phyloP scores from a whole-genome alignment of 1,284 basidiomycete species.

The Hemileccinum hortonii region DNA sequence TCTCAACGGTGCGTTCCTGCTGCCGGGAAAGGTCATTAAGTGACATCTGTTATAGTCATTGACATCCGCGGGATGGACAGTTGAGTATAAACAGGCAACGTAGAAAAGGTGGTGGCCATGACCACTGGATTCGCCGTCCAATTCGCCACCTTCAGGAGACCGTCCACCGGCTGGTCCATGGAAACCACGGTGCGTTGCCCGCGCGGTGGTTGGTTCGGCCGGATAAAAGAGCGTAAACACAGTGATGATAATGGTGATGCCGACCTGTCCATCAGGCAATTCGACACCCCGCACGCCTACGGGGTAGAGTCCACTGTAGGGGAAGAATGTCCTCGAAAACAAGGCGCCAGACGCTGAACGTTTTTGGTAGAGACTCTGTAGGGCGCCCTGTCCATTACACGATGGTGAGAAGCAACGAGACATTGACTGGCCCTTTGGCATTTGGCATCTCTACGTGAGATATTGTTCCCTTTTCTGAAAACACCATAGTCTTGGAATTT shows the following conservation, averaged over 20 bases:
- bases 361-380: slow-evolving; percentile 4
- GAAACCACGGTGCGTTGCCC: background rate
- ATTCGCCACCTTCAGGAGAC: slow-evolving; percentile 39
- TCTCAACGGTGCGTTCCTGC: slow-evolving; percentile 32
- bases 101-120: slow-evolving; percentile 17
- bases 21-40: too few species aligned
- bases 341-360: too few species aligned
- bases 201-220: slow-evolving; percentile 17
- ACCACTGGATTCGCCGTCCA: slow-evolving; percentile 32
- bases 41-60: too few species aligned
- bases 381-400: too few species aligned
- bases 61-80: too few species aligned
- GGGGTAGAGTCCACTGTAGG: slow-evolving; percentile 29
- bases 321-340: slow-evolving; percentile 28
- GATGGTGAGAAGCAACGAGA: background rate
- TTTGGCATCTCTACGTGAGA: too few species aligned
- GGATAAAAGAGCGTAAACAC: slow-evolving; percentile 44
- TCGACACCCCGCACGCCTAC: slow-evolving; percentile 37
- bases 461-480: background rate
- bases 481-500: too few species aligned
- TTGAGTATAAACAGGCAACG: background rate
- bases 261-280: slow-evolving; percentile 23
- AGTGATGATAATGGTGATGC: slow-evolving; percentile 37
- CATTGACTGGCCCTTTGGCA: too few species aligned
- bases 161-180: too few species aligned